Base-by-base conservation (phyloP, 2,329 filamentous ascomycete species). In the Colletotrichum ledebouriae region DNA sequence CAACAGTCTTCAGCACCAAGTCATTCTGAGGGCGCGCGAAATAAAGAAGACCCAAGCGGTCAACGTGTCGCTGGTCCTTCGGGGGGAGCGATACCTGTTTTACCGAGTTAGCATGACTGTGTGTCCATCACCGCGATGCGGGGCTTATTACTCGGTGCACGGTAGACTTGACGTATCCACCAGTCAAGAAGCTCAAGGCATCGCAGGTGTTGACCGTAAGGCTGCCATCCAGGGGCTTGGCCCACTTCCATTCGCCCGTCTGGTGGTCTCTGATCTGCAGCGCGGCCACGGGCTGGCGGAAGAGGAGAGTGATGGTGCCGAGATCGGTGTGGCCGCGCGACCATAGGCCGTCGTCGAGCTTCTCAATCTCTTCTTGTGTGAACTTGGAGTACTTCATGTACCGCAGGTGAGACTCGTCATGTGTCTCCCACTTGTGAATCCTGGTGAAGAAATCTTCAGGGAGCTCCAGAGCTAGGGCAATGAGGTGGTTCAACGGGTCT, bases 301-400 rank as follows among this genome's bases (percentile, higher is more conserved):
- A 89, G 0, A 89, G 79, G 3, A 89, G 76, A 0, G 87, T 89
- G 0, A 88, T 78, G 0, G 84, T 84, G 0, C 86, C 86, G 0
- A 89, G 76, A 68, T 89, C 87, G 0, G 86, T 89, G 71, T 89
- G 86, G 0, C 86, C 86, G 0, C 78, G 77, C 0, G 79, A 78
- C 70, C 84, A 84, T 0, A 86, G 76, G 0, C 75, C 76, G 20
- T 79, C 76, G 0, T 81, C 81, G 2, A 80, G 78, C 44, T 78
- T 78, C 34, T 79, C 80, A 64, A 83, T 83, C 25, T 86, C 82
- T n/a, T 85, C 81, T 0, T 79, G 74, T 0, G 78, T 81, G 41
- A 86, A 84, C 0, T 82, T 81, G 9, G 81, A 80, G 69, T 89
- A 89, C 56, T 85, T 81, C 86, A 90, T 90, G 74, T 89, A 90